Conservation (phyloP, 2,329 filamentous ascomycete genomes). For the Xylariales sp. region DNA sequence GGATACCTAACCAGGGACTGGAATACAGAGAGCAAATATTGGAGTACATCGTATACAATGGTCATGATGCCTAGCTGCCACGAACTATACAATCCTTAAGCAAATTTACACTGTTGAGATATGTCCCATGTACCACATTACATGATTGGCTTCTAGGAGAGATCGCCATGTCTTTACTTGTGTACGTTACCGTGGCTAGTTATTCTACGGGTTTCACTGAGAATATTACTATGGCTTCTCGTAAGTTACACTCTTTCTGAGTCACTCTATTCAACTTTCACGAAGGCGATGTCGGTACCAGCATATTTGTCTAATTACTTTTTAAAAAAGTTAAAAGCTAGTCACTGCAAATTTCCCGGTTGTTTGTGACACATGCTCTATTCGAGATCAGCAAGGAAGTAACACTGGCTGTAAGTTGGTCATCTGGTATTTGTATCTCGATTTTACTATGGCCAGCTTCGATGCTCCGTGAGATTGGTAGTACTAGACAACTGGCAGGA, state of each 20-base stretch:
- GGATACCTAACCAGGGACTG: neutral
- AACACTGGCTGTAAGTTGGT: neutral
- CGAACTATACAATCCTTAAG: neutral
- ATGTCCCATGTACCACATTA: neutral
- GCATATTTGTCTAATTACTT: neutral
- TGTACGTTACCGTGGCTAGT: neutral
- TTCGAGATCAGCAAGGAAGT: neutral
- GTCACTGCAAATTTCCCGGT: neutral
- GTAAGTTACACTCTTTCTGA: neutral
- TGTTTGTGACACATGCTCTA: neutral
- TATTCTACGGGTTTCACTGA: neutral
- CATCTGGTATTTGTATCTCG: neutral
- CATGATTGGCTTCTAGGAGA: neutral
- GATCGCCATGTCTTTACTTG: neutral
- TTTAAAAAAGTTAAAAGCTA: neutral
- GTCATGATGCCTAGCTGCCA: neutral
- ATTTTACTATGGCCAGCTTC: neutral
- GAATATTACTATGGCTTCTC: neutral
- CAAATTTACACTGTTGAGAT: too few relatives aligned
- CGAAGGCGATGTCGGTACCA: neutral
- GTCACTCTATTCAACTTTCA: constrained; percentile 1
- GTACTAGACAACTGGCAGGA: neutral
- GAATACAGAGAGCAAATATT: neutral
- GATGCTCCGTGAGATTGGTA: neutral
- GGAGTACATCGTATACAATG: neutral